Conservation (phyloP, 805 yeast genomes). For the Zygoascus bituminiphila region DNA sequence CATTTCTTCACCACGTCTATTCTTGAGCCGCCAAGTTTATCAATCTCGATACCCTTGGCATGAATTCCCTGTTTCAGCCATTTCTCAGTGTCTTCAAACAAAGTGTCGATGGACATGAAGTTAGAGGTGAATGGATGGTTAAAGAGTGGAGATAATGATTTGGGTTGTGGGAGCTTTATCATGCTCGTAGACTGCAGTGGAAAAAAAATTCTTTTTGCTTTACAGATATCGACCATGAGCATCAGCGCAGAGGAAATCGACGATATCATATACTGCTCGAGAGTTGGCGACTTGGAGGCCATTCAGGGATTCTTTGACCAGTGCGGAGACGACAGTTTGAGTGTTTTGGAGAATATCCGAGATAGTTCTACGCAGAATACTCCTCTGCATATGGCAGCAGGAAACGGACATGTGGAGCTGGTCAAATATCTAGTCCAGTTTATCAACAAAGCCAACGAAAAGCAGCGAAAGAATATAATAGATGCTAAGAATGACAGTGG, state of each 20-base stretch:
- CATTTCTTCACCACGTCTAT: not conserved
- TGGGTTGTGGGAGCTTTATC: not conserved
- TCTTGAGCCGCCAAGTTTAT: not conserved
- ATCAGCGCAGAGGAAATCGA: conserved; percentile 67
- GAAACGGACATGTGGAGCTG: conserved; percentile 77
- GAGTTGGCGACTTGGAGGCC: conserved; percentile 79
- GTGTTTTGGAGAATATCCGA: conserved; percentile 42
- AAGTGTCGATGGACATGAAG: conserved; percentile 8
- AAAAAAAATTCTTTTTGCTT: not conserved
- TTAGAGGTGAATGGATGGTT: not conserved
- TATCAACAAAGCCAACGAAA: conserved; percentile 30
- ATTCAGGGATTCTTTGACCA: conserved; percentile 59
- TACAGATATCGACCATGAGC: not conserved
- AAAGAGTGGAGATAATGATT: not conserved
- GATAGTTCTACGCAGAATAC: conserved; percentile 64
- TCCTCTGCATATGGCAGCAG: conserved; percentile 91
- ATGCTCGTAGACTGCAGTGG: not conserved
- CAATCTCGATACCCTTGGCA: not conserved
- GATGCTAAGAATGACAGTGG: conserved; percentile 60
- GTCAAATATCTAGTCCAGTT: conserved; percentile 37
- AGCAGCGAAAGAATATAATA: conserved; percentile 34
- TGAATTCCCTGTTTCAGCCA: conserved; percentile 12
- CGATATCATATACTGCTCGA: conserved; percentile 70
- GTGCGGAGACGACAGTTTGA: conserved; percentile 24
- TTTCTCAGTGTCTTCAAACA: conserved; percentile 9